phyloP scores from a whole-genome alignment of 768 basidiomycete species.

The Russula vinacea region DNA sequence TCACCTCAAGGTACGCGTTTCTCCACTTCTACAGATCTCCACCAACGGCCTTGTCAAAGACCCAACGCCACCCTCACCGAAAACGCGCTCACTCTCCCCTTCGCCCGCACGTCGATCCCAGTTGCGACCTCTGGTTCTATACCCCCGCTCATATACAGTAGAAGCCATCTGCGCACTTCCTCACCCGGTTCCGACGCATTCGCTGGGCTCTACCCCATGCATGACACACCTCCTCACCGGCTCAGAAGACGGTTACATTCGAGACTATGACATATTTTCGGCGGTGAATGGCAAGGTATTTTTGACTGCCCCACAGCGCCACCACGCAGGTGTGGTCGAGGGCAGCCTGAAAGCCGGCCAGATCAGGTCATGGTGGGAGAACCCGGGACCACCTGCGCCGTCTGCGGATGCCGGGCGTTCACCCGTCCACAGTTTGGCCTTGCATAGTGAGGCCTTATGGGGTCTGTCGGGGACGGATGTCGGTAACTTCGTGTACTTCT shows the following conservation, averaged over 20 bases:
- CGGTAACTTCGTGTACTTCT: conserved; percentile 36
- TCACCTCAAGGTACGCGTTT: conserved; percentile 16
- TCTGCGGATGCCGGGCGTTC: conserved; percentile 38
- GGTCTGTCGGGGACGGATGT: conserved; percentile 84
- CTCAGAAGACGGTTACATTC: conserved; percentile 89
- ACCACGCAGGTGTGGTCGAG: conserved; percentile 87
- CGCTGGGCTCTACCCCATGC: conserved; percentile 82
- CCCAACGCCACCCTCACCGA: conserved; percentile 40
- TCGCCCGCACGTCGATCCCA: conserved; percentile 51
- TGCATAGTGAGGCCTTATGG: conserved; percentile 95
- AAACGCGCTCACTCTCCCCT: conserved; percentile 47
- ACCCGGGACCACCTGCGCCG: conserved; percentile 40
- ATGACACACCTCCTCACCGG: conserved; percentile 88
- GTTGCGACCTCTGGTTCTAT: conserved; percentile 38
- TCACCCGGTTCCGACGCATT: conserved; percentile 82
- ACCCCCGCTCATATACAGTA: conserved; percentile 71
- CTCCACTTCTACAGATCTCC: not conserved
- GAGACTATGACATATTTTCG: conserved; percentile 87
- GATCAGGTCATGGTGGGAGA: conserved; percentile 89
- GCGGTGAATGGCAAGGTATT: conserved; percentile 85
- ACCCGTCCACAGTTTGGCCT: conserved; percentile 85
- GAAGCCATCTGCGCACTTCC: conserved; percentile 92
- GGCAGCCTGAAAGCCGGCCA: conserved; percentile 89
- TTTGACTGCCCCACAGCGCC: conserved; percentile 83
- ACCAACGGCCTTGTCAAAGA: conserved; percentile 24